phyloP scores from a whole-genome alignment of 768 basidiomycete genomes.

The Phaffia australis region DNA sequence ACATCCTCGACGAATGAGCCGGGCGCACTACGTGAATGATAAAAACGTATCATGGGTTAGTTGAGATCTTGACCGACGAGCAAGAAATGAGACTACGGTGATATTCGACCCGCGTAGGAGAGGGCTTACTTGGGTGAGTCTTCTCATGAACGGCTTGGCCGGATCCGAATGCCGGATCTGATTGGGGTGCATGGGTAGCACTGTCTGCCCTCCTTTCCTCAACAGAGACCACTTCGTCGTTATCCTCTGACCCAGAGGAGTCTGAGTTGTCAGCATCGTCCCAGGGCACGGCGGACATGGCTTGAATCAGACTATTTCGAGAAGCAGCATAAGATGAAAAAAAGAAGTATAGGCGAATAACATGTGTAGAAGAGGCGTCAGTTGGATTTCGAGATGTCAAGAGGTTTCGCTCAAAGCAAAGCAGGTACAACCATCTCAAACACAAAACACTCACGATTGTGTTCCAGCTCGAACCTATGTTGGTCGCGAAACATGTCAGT shows the following conservation, averaged over 20 bases:
- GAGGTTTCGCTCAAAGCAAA: too few relatives aligned
- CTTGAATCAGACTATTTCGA: conserved; percentile 21
- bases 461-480: conserved; percentile 18
- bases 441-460: conserved; percentile 4
- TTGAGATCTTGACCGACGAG: neutral
- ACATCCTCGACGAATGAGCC: conserved; percentile 36
- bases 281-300: conserved; percentile 20
- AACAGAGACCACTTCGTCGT: neutral
- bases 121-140: neutral
- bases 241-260: conserved; percentile 4
- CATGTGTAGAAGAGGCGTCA: neutral
- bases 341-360: neutral
- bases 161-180: neutral
- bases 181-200: neutral
- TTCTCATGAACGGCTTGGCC: neutral
- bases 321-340: neutral
- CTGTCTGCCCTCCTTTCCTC: neutral
- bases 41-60: neutral
- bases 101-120: neutral
- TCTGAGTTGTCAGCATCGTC: neutral
- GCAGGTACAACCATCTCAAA: neutral
- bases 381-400: neutral
- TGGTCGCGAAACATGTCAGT: too few relatives aligned
- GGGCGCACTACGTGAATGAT: neutral
- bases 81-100: neutral